Evolutionary conservation across 306 rosid species (phyloP).

Genomic region (Potentilla sterilis): DNA sequence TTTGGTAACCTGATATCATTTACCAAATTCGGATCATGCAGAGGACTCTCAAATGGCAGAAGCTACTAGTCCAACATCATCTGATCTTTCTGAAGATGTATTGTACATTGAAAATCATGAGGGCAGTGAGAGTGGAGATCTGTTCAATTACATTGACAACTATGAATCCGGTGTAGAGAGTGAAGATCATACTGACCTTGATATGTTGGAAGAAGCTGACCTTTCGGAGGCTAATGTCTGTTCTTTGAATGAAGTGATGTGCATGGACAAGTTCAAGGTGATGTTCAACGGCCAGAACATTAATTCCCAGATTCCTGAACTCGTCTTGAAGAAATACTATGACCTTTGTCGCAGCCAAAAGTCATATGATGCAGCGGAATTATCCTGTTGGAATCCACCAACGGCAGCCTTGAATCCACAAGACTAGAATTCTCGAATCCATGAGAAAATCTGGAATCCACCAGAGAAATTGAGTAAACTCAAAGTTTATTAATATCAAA

Average conservation of each 20-base stretch:
- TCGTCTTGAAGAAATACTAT: slow-evolving; percentile 37
- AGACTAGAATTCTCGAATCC: too few relatives aligned
- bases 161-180: neutral
- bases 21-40: neutral
- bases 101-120: neutral
- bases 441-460: too few relatives aligned
- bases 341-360: slow-evolving; percentile 51
- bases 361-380: too few relatives aligned
- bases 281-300: slow-evolving; percentile 39
- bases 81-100: neutral
- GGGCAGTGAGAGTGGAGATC: neutral
- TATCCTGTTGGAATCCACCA: too few relatives aligned
- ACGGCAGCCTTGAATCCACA: too few relatives aligned
- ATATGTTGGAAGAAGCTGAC: slow-evolving; percentile 24
- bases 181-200: slow-evolving; percentile 12
- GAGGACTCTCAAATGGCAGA: neutral
- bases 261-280: slow-evolving; percentile 40
- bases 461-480: too few relatives aligned
- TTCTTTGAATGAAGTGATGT: neutral
- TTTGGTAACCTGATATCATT: neutral
- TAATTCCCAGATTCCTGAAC: slow-evolving; percentile 39
- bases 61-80: neutral
- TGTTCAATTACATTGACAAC: neutral
- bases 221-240: slow-evolving; percentile 21
- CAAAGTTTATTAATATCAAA: too few relatives aligned